A percentile compares a stretch with the other conserved stretches of the same genome.
These are phyloP conservation scores for Sclerotinia minor DNA, from an alignment of 2,329 filamentous ascomycete genomes.

Conservation along the genomic window DNA sequence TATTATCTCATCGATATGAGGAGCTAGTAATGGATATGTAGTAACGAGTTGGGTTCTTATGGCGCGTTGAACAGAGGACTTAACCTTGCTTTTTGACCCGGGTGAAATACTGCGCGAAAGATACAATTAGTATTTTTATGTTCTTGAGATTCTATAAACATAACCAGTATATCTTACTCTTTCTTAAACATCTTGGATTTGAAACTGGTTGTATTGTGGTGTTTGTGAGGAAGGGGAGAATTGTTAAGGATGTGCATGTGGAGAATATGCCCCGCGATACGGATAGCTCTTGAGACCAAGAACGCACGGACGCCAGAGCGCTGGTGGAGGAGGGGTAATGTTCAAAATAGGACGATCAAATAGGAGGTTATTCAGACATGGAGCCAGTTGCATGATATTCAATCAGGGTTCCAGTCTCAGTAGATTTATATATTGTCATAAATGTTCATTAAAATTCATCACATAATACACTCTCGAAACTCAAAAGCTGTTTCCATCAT, in stretches of 20 bases:
- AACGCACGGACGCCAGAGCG: slow-evolving; percentile 15
- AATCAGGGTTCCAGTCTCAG: background rate
- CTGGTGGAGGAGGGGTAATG: slow-evolving; percentile 17
- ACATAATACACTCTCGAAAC: background rate
- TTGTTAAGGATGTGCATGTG: slow-evolving; percentile 21
- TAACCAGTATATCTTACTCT: slow-evolving; percentile 59
- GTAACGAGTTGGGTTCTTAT: slow-evolving; percentile 80
- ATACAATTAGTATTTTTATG: slow-evolving; percentile 31
- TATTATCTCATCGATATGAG: slow-evolving; percentile 89
- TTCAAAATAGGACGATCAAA: background rate
- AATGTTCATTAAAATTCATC: background rate
- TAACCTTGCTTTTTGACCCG: slow-evolving; percentile 90
- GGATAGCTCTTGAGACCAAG: slow-evolving; percentile 25
- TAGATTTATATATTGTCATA: slow-evolving; percentile 2
- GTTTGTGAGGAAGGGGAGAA: slow-evolving; percentile 22
- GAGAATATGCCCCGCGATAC: slow-evolving; percentile 33
- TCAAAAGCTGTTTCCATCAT: background rate
- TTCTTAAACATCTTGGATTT: slow-evolving; percentile 79
- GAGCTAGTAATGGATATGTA: slow-evolving; percentile 81
- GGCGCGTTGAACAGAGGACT: slow-evolving; percentile 87
- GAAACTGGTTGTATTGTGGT: slow-evolving; percentile 19
- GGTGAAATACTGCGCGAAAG: slow-evolving; percentile 62
- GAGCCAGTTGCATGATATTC: background rate
- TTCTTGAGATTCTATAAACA: background rate
- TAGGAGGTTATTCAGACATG: slow-evolving; percentile 12